phyloP scores from a whole-genome alignment of 2,329 filamentous ascomycete genomes.

The Xylaria sp. region DNA sequence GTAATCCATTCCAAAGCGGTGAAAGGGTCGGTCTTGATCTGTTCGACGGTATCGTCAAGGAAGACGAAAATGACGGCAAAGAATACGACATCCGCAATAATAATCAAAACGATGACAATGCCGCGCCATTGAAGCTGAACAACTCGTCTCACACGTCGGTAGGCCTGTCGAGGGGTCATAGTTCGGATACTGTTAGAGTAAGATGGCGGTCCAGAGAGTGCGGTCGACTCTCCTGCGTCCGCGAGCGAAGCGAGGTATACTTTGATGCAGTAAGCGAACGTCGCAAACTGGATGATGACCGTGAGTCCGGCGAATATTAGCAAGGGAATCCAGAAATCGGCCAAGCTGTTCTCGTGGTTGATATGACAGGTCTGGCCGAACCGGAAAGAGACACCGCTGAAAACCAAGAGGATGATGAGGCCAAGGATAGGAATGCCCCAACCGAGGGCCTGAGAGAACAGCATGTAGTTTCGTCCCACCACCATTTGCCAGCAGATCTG shows the following conservation, averaged over 20 bases:
- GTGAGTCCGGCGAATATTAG: conserved; percentile 60
- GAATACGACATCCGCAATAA: conserved; percentile 87
- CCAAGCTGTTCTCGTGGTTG: conserved; percentile 79
- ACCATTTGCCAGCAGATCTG: conserved; percentile 97
- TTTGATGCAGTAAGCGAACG: conserved; percentile 82
- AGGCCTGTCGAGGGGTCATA: conserved; percentile 79
- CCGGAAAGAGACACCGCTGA: conserved; percentile 90
- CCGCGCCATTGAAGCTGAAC: conserved; percentile 92
- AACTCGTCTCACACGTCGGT: conserved; percentile 78
- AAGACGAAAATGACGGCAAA: conserved; percentile 89
- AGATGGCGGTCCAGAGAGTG: conserved; percentile 66
- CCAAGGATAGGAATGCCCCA: conserved; percentile 79
- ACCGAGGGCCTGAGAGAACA: conserved; percentile 69
- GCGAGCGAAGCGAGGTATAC: conserved; percentile 83
- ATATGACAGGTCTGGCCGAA: conserved; percentile 92
- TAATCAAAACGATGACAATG: conserved; percentile 82
- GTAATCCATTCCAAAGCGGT: conserved; percentile 61
- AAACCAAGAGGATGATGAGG: conserved; percentile 67
- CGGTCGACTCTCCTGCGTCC: conserved; percentile 65
- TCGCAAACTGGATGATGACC: conserved; percentile 63
- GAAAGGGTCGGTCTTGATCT: conserved; percentile 47
- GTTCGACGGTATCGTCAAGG: conserved; percentile 67
- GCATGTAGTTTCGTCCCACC: conserved; percentile 85
- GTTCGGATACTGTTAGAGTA: conserved; percentile 71
- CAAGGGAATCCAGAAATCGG: conserved; percentile 84